A percentile compares a stretch with the other conserved stretches of the same genome.
phyloP scores from a whole-genome alignment of 805 yeast genomes.

The Maudiozyma serrabonitensis region DNA sequence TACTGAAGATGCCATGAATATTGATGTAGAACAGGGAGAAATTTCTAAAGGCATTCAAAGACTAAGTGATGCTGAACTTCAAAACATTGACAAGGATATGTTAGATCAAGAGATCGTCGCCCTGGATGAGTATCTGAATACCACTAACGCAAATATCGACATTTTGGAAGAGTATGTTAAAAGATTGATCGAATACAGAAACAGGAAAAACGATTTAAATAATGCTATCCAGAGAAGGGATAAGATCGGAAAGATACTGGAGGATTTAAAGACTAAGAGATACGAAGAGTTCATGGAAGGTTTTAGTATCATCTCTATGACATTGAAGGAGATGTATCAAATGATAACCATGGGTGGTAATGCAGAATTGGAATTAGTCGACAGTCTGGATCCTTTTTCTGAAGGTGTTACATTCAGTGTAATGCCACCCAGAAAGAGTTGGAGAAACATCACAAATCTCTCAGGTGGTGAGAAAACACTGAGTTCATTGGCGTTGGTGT shows the following conservation, averaged over 20 bases:
- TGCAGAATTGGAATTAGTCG: slow-evolving; percentile 93
- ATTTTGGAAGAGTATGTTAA: slow-evolving; percentile 66
- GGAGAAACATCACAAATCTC: slow-evolving; percentile 90
- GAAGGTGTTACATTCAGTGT: slow-evolving; percentile 95
- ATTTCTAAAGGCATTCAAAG: slow-evolving; percentile 30
- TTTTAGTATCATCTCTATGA: slow-evolving; percentile 72
- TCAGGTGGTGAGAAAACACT: slow-evolving; percentile 98
- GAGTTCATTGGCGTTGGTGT: slow-evolving; percentile 88
- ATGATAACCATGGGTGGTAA: slow-evolving; percentile 99
- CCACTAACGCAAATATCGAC: slow-evolving; percentile 58
- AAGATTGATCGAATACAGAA: slow-evolving; percentile 53
- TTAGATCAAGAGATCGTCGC: slow-evolving; percentile 44
- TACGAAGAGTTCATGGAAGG: slow-evolving; percentile 91
- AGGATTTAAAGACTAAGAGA: slow-evolving; percentile 61
- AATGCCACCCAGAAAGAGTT: slow-evolving; percentile 97
- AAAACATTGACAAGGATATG: slow-evolving; percentile 36
- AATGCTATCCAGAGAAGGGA: slow-evolving; percentile 61
- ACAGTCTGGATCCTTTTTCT: slow-evolving; percentile 92
- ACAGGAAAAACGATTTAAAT: slow-evolving; percentile 58
- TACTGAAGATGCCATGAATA: slow-evolving; percentile 11
- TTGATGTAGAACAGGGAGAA: slow-evolving; percentile 24
- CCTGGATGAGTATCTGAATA: slow-evolving; percentile 46
- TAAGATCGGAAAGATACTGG: slow-evolving; percentile 46
- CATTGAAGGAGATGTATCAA: slow-evolving; percentile 93
- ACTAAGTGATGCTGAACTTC: slow-evolving; percentile 43